A percentile compares a stretch with the other conserved stretches of the same genome.
These are phyloP conservation scores for Wickerhamiella vanderwaltii DNA, from an alignment of 805 yeast species.

Conservation along the genomic window DNA sequence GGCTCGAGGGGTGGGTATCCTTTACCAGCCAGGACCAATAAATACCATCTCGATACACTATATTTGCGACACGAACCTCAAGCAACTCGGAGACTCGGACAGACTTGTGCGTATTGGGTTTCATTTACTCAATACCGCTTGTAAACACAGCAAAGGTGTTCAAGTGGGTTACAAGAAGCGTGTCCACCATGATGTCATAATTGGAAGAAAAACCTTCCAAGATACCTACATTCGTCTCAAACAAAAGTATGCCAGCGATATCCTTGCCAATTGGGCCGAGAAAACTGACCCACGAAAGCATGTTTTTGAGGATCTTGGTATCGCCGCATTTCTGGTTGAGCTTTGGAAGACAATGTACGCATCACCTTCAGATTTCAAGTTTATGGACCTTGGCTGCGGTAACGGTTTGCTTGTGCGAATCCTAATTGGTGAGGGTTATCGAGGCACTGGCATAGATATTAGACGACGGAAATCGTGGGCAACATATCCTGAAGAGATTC, in stretches of 20 bases:
- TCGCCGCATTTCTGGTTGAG: conserved; percentile 86
- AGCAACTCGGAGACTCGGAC: conserved; percentile 26
- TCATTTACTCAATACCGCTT: conserved; percentile 64
- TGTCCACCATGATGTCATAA: conserved; percentile 78
- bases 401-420: conserved; percentile 78
- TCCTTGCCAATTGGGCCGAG: conserved; percentile 83
- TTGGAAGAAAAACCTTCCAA: conserved; percentile 72
- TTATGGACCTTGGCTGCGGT: conserved; percentile 90
- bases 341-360: conserved; percentile 54
- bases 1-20: conserved; percentile 64
- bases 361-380: conserved; percentile 39
- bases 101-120: conserved; percentile 73
- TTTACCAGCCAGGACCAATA: conserved; percentile 27
- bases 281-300: conserved; percentile 90
- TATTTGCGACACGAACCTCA: conserved; percentile 33
- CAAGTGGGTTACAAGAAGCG: conserved; percentile 76
- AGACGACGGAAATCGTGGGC: conserved; percentile 81
- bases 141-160: conserved; percentile 73
- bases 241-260: conserved; percentile 60
- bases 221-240: conserved; percentile 68
- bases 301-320: conserved; percentile 91
- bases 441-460: conserved; percentile 81
- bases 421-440: conserved; percentile 63
- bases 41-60: conserved; percentile 50
- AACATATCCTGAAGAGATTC: conserved; percentile 55